Percentiles rank a stretch among this genome's conserved stretches.
Evolutionary conservation across 768 basidiomycete genomes (phyloP).

Genomic region (Tylopilus subfusipes): DNA sequence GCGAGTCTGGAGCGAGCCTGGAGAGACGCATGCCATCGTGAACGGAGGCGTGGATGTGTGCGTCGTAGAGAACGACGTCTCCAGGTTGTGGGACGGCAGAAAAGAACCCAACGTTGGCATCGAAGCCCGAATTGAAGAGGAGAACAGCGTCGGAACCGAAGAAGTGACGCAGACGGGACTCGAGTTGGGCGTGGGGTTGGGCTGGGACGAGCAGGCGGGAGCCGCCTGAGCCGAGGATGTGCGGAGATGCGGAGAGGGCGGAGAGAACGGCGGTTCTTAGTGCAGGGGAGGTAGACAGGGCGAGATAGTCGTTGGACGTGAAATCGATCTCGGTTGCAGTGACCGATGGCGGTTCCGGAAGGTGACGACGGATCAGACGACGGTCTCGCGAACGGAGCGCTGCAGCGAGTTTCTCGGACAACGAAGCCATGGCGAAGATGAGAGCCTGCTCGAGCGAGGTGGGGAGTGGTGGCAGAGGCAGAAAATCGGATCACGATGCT

Average conservation of each 20-base stretch:
- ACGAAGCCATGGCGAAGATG: slow-evolving; percentile 22
- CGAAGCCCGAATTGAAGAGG: slow-evolving; percentile 90
- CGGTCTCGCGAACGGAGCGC: slow-evolving; percentile 63
- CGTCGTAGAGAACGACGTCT: slow-evolving; percentile 80
- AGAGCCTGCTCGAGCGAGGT: background rate
- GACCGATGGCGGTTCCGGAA: slow-evolving; percentile 52
- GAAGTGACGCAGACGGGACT: slow-evolving; percentile 61
- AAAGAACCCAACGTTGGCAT: slow-evolving; percentile 89
- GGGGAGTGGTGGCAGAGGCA: background rate
- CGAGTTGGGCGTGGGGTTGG: slow-evolving; percentile 57
- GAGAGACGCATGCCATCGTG: slow-evolving; percentile 84
- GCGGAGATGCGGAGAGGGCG: slow-evolving; percentile 46
- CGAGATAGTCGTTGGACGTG: slow-evolving; percentile 92
- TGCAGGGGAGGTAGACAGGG: slow-evolving; percentile 56
- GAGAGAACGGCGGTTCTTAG: slow-evolving; percentile 59
- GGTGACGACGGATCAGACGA: slow-evolving; percentile 64
- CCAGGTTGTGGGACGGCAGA: slow-evolving; percentile 70
- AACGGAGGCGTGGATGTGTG: slow-evolving; percentile 85
- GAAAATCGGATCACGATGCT: background rate
- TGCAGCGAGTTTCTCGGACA: slow-evolving; percentile 41
- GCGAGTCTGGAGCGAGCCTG: slow-evolving; percentile 38
- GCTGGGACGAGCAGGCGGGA: slow-evolving; percentile 77
- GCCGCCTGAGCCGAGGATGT: slow-evolving; percentile 81
- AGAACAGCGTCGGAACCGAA: slow-evolving; percentile 65
- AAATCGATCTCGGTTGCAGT: slow-evolving; percentile 51